phyloP scores from a whole-genome alignment of 2,329 filamentous ascomycete genomes.

The Trichophyton mentagrophytes region DNA sequence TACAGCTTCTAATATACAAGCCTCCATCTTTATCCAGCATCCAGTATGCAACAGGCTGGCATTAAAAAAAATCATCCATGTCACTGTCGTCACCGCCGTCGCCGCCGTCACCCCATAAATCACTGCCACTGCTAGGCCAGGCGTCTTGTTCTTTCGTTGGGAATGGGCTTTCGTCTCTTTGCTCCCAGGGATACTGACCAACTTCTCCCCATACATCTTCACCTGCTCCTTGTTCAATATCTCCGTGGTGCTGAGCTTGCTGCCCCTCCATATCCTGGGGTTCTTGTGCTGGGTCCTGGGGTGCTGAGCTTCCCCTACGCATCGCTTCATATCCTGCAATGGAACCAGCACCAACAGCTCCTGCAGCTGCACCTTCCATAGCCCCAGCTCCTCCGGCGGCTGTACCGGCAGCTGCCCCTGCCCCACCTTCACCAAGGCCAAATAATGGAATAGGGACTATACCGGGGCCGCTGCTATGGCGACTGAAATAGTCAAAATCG shows the following conservation, averaged over 20 bases:
- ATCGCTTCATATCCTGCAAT: conserved; percentile 53
- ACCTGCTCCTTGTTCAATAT: conserved; percentile 12
- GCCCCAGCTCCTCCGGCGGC: conserved; percentile 11
- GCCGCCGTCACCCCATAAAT: background rate
- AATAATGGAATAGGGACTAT: conserved; percentile 42
- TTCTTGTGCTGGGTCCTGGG: conserved; percentile 9
- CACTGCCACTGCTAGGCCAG: conserved; percentile 3
- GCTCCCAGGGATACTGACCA: conserved; percentile 10
- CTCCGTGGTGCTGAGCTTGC: background rate
- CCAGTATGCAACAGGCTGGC: background rate
- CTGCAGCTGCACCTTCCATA: conserved; percentile 26
- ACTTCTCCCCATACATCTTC: conserved; percentile 25
- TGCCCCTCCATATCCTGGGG: conserved; percentile 6
- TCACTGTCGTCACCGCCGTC: background rate
- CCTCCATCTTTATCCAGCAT: background rate
- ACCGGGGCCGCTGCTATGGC: conserved; percentile 40
- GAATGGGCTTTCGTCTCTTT: conserved; percentile 8
- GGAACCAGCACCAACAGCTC: conserved; percentile 42
- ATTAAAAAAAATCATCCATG: background rate
- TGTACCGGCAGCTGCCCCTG: conserved; percentile 19
- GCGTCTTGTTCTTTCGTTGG: conserved; percentile 19
- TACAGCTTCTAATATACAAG: background rate
- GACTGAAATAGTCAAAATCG: conserved; percentile 56
- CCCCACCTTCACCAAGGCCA: conserved; percentile 32
- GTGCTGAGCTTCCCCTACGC: conserved; percentile 33